Conservation (phyloP, 352 stramenopile species). For the Pilasporangium apinafurcum region DNA sequence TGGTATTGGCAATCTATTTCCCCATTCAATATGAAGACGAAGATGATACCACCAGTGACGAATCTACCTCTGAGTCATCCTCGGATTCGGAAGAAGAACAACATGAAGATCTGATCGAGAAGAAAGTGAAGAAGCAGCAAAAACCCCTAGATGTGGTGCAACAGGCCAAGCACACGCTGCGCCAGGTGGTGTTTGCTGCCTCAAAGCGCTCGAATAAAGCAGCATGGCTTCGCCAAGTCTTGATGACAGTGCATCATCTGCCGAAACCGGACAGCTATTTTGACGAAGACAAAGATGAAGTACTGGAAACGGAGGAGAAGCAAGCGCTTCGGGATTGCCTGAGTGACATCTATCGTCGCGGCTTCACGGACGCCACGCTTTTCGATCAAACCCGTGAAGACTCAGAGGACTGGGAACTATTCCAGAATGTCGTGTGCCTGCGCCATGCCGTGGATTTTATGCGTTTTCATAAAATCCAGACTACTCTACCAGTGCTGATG, state of each 20-base stretch:
- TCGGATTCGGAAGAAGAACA: slow-evolving; percentile 26
- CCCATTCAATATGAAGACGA: slow-evolving; percentile 28
- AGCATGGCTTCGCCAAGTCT: slow-evolving; percentile 34
- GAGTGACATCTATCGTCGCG: slow-evolving; percentile 40
- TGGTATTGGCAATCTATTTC: slow-evolving; percentile 46
- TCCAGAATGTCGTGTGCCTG: slow-evolving; percentile 33
- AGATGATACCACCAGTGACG: slow-evolving; percentile 16
- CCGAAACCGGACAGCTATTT: slow-evolving; percentile 32
- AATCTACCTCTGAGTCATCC: slow-evolving; percentile 33
- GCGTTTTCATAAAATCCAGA: slow-evolving; percentile 36
- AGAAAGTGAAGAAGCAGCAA: not conserved
- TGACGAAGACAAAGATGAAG: slow-evolving; percentile 34
- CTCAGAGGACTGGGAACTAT: slow-evolving; percentile 15
- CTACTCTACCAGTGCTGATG: slow-evolving; percentile 28
- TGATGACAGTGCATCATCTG: slow-evolving; percentile 31
- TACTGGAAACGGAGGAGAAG: slow-evolving; percentile 17
- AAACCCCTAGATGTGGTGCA: slow-evolving; percentile 14
- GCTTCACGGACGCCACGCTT: slow-evolving; percentile 19
- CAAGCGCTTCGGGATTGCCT: slow-evolving; percentile 37
- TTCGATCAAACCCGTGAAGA: not conserved
- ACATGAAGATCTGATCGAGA: not conserved
- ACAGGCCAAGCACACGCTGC: slow-evolving; percentile 25
- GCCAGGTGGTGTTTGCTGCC: slow-evolving; percentile 31
- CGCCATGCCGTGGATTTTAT: slow-evolving; percentile 51
- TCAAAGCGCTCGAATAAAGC: slow-evolving; percentile 18